phyloP scores from a whole-genome alignment of 805 yeast species.

The Naumovozyma baii region DNA sequence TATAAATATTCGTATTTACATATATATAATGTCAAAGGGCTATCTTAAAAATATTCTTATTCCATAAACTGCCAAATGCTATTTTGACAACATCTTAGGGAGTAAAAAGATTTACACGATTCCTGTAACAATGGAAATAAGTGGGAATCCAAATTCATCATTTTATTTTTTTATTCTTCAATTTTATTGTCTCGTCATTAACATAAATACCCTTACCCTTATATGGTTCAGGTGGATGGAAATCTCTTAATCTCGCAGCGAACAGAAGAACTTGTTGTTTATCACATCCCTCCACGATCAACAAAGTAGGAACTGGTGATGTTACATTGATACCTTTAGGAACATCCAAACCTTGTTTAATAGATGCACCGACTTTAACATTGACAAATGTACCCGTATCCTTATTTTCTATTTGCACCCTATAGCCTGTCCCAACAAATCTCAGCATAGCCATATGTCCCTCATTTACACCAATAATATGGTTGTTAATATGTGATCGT shows the following conservation, averaged over 20 bases:
- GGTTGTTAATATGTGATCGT: constrained; percentile 67
- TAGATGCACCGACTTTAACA: constrained; percentile 82
- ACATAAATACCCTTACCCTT: constrained; percentile 96
- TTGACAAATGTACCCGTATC: constrained; percentile 42
- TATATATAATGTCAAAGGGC: too few relatives aligned
- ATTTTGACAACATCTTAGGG: too few relatives aligned
- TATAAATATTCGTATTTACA: too few relatives aligned
- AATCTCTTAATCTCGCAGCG: constrained; percentile 79
- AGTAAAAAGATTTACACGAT: too few relatives aligned
- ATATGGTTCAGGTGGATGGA: constrained; percentile 95
- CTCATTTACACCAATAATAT: constrained; percentile 79
- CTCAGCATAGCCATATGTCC: constrained; percentile 83
- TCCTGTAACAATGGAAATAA: too few relatives aligned
- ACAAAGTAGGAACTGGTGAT: constrained; percentile 77
- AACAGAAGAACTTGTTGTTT: constrained; percentile 79
- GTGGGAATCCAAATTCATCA: constrained; percentile 23
- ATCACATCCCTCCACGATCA: constrained; percentile 78
- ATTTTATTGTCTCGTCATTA: constrained; percentile 79
- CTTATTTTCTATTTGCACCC: constrained; percentile 62
- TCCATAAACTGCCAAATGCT: too few relatives aligned
- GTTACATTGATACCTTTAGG: constrained; percentile 69
- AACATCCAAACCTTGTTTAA: constrained; percentile 61
- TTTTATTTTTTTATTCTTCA: constrained; percentile 91
- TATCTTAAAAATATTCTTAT: too few relatives aligned
- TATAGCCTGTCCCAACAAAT: constrained; percentile 94